Evolutionary conservation across 345 rosid genomes (phyloP), one percentile per base, ranked within the genome.

Genomic region (Gossypioides kirkii): DNA sequence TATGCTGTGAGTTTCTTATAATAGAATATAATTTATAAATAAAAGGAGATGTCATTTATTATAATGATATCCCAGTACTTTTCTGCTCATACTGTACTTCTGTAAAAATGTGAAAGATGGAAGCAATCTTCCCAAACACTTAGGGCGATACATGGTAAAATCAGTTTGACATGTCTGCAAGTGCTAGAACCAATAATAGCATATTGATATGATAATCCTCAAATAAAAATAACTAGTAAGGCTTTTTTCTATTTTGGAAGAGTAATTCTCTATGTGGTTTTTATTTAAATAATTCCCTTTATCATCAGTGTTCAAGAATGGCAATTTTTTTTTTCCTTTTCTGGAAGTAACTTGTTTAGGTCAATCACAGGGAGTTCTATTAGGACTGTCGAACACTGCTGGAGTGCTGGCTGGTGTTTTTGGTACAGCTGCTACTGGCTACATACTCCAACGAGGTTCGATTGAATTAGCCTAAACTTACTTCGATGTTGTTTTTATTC

Each of bases 341-440:
- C 61, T 60, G 38, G 42, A 52, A n/a, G 22, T 25, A 53, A 61
- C 58, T 45, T 77, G 56, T 61, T 52, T 54, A 69, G 41, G 71
- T 66, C 73, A 77, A 79, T 75, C 10, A 38, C 87, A 90, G 97
- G 98, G 98, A 83, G 98, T 90, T 58, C 87, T 94, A 36, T 81
- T 92, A 77, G 98, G 98, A 69, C 86, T 92, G 70, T 94, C 97
- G 62, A 94, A 94, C 81, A 94, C 97, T 26, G 96, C 97, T 12
- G 98, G 98, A 66, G 98, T 94, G 73, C 92, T 94, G 16, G 98
- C 98, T 13, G 98, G 97, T 81, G 98, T 92, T 68, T 86, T 92
- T 74, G 98, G 98, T 77, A 94, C 98, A 52, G 98, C 97, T 23
- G 97, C 92, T 43, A 94, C 97, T 6, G 98, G 98, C 64, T 92